Conservation (phyloP, 768 basidiomycete species). For the Suillus fuscotomentosus region DNA sequence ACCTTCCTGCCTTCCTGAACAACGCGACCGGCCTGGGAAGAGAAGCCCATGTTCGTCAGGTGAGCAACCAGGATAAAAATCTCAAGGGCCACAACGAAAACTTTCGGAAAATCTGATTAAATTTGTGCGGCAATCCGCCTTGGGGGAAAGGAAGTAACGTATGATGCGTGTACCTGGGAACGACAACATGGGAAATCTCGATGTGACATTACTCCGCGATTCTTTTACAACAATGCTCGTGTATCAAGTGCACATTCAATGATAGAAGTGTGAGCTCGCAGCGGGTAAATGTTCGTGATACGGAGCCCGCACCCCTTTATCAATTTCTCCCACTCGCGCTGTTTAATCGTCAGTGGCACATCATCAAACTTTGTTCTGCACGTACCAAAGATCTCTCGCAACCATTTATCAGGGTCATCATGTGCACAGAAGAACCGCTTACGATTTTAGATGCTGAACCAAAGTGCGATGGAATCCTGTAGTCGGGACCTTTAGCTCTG, state of each 20-base stretch:
- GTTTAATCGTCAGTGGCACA: neutral
- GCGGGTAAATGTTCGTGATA: conserved; percentile 4
- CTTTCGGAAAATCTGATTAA: conserved; percentile 7
- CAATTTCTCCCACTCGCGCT: conserved; percentile 6
- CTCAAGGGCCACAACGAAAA: conserved; percentile 35
- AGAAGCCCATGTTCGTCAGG: conserved; percentile 40
- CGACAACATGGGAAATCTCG: neutral
- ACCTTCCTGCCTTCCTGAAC: conserved; percentile 61
- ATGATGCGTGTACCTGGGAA: neutral
- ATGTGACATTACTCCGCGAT: neutral
- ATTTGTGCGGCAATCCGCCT: neutral
- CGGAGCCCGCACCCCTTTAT: neutral
- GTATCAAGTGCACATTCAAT: conserved; percentile 6
- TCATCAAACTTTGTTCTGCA: too few relatives aligned
- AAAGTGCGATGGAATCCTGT: conserved; percentile 3
- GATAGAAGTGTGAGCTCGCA: conserved; percentile 2
- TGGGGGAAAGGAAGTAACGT: neutral
- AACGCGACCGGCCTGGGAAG: conserved; percentile 19
- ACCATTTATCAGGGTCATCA: conserved; percentile 1
- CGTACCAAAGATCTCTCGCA: conserved; percentile 5
- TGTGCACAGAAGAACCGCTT: conserved; percentile 1
- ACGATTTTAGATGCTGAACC: conserved; percentile 2
- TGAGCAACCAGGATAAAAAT: conserved; percentile 40
- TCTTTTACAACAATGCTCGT: neutral
- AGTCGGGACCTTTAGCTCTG: neutral